phyloP scores from a whole-genome alignment of 83 land plant species.

The Diphasiastrum complanatum region DNA sequence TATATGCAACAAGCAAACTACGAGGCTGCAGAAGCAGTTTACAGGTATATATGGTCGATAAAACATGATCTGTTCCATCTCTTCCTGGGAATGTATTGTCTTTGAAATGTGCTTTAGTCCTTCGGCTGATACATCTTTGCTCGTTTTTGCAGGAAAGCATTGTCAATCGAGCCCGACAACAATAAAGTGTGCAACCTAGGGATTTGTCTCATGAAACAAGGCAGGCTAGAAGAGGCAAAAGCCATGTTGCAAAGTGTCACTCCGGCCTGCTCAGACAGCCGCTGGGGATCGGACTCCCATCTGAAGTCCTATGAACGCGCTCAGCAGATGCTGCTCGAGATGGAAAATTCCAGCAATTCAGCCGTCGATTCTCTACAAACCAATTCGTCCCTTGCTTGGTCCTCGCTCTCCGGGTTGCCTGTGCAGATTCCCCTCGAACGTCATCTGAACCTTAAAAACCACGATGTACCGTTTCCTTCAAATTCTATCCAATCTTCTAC shows the following conservation, averaged over 20 bases:
- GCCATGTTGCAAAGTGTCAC: slow-evolving; percentile 59
- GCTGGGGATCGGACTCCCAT: slow-evolving; percentile 80
- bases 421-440: too few species aligned
- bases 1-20: slow-evolving; percentile 34
- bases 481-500: neutral
- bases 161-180: slow-evolving; percentile 78
- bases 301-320: slow-evolving; percentile 93
- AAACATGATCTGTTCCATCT: neutral
- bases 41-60: slow-evolving; percentile 16
- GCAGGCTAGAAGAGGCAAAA: slow-evolving; percentile 77
- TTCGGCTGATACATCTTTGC: too few species aligned
- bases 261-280: slow-evolving; percentile 55
- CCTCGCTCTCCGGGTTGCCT: too few species aligned
- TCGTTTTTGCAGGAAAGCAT: slow-evolving; percentile 51
- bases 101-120: too few species aligned
- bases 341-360: slow-evolving; percentile 25
- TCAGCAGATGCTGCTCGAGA: slow-evolving; percentile 89
- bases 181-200: slow-evolving; percentile 99
- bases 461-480: neutral
- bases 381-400: slow-evolving; percentile 39
- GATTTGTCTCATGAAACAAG: slow-evolving; percentile 96
- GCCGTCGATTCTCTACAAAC: slow-evolving; percentile 22
- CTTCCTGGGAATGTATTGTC: too few species aligned
- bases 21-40: slow-evolving; percentile 32
- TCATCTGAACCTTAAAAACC: too few species aligned